Base-by-base conservation (phyloP, 495 filamentous ascomycete species). In the Immersiella caudata region DNA sequence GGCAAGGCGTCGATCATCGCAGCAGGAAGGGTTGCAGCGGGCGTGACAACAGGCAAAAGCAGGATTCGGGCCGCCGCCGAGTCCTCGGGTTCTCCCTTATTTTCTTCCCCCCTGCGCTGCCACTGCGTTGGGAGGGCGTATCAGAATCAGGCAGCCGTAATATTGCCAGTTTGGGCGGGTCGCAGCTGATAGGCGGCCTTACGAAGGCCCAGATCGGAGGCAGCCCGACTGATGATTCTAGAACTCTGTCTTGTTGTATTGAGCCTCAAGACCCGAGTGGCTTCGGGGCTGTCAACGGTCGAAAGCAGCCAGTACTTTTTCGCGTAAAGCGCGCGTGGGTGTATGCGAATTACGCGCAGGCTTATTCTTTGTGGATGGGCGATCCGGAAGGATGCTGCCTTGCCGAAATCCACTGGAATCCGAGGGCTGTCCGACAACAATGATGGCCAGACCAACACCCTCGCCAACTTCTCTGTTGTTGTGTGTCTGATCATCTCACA, bases 11-110 rank as follows among this genome's bases (percentile, higher is more conserved):
- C 40, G 5, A 46, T 46, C 40, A 46, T 46, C 5, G 40, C 40
- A 46, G 40, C 40, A 46, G 40, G 40, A 46, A 6, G 40, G 40
- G 40, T 46, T 46, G 14, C 40, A 46, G 16, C 16, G 40, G 16
- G 40, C 40, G 11, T 46, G 40, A 12, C 2, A 18, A 14, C 9
- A 46, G 16, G 40, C 40, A 12, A 46, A 46, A 57, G 54, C 26
- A 57, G 54, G 20, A 22, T 57, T 57, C 54, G 54, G 54, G 22
- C 54, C 54, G 54, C 26, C 20, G 7, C 54, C 54, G 54, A 57
- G 54, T 24, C 20, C 11, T 57, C 54, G 54, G 54, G 54, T 57
- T 21, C 54, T 57, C 54, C 54, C 21, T 57, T 24, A 21, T 57
- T 27, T 24, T 57, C 9, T 55, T 36, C 11, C 4, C 40, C 40